These are phyloP conservation scores for Taphrina communis DNA, from an alignment of 1,139 yeast genomes.

Conservation along the genomic window DNA sequence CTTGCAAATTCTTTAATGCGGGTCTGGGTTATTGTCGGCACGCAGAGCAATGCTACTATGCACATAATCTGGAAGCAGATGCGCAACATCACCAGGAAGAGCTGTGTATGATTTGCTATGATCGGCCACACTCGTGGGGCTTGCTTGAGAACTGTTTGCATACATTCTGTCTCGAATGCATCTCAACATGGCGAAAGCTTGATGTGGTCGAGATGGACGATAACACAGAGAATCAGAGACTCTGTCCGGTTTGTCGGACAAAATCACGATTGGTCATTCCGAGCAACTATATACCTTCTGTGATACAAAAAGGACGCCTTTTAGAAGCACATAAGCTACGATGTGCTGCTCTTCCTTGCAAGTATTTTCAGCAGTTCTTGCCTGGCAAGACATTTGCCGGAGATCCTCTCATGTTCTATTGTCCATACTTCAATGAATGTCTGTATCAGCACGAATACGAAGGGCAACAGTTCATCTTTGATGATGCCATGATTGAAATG, in stretches of 20 bases:
- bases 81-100: background rate
- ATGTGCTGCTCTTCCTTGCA: conserved; percentile 4
- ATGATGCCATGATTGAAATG: conserved; percentile 7
- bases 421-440: conserved; percentile 14
- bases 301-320: background rate
- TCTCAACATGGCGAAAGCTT: conserved; percentile 12
- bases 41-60: background rate
- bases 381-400: conserved; percentile 15
- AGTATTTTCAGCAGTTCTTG: conserved; percentile 11
- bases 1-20: background rate
- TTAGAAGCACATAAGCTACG: background rate
- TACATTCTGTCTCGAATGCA: conserved; percentile 5
- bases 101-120: conserved; percentile 3
- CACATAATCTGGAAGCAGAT: background rate
- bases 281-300: conserved; percentile 9
- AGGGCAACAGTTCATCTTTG: conserved; percentile 1
- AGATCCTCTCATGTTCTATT: conserved; percentile 19
- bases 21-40: conserved; percentile 17
- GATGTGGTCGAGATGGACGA: conserved; percentile 14
- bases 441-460: conserved; percentile 2
- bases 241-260: conserved; percentile 5
- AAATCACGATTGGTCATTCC: background rate
- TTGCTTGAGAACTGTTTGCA: conserved; percentile 4
- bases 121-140: conserved; percentile 4
- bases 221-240: conserved; percentile 5